These are phyloP conservation scores for Haematococcus lacustris DNA, from an alignment of 139 green algal genomes.

Conservation along the genomic window DNA sequence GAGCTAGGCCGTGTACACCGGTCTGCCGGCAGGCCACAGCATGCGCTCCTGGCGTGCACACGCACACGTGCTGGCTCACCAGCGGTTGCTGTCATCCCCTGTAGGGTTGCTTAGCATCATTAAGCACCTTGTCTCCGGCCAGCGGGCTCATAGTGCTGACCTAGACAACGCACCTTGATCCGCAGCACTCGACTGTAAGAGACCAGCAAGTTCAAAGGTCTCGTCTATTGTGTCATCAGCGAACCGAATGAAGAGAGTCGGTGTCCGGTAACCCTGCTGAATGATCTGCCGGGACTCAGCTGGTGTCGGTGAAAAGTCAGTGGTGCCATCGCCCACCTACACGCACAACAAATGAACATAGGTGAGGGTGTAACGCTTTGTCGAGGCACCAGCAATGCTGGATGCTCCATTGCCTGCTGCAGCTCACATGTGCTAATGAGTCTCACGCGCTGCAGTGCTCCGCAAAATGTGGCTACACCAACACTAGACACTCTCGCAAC, in stretches of 20 bases:
- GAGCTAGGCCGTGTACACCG: too few relatives aligned
- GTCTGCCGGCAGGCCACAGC: too few relatives aligned
- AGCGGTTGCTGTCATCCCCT: too few relatives aligned
- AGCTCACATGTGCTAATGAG: background rate
- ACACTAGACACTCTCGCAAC: too few relatives aligned
- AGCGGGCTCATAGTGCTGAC: too few relatives aligned
- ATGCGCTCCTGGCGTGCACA: too few relatives aligned
- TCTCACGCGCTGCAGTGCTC: background rate
- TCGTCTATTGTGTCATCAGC: conserved; percentile 53
- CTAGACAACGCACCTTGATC: too few relatives aligned
- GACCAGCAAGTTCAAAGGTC: conserved; percentile 24
- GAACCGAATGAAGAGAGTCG: conserved; percentile 42
- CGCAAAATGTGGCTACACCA: background rate
- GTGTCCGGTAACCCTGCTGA: conserved; percentile 23
- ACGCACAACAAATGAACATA: background rate
- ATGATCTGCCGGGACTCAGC: conserved; percentile 38
- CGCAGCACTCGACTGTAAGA: background rate
- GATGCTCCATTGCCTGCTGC: background rate
- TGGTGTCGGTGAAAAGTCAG: conserved; percentile 46
- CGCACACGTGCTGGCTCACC: too few relatives aligned
- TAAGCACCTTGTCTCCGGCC: too few relatives aligned
- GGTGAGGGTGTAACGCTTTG: background rate
- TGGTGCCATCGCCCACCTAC: conserved; percentile 40
- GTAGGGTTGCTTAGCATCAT: too few relatives aligned
- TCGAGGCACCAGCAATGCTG: background rate